Base-by-base conservation (phyloP, 495 filamentous ascomycete genomes). In the Parathielavia appendiculata region DNA sequence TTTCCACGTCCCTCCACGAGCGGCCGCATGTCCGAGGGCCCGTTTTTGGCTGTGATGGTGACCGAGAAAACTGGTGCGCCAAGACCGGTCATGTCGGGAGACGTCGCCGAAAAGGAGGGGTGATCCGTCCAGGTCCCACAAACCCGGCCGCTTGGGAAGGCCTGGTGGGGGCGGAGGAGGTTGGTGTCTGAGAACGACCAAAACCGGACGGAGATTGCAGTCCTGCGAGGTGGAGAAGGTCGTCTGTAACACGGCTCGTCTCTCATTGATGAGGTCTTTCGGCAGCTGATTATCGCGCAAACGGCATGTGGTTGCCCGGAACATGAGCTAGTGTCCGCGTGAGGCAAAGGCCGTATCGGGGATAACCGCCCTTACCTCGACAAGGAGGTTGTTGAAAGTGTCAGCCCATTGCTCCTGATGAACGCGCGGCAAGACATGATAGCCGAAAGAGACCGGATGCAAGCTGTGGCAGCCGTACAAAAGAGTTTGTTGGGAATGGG, bases 141-240 rank as follows among this genome's bases (percentile, higher is more conserved):
- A 61, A 57, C 41, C 60, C 60, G 60, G 60, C 60, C 51, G 60
- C 40, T 50, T 61, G 59, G 59, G 38, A 51, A 56, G 26, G 48
- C 52, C 52, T 40, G 46, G 17, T 23, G 51, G 26, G 26, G 26
- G 3, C 6, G 3, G 26, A 41, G 26, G 14, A 30, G 35, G 30
- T 16, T 11, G 32, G 17, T 9, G 38, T 2, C 20, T 41, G 14
- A 41, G 3, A 13, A 39, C 12, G 4, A 38, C 2, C 4, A 30
- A 6, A 30, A 30, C 26, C 26, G 26, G 48, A n/a, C 19, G 34
- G 45, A 56, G 54, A 32, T 26, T 39, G 32, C 35, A 38, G 47
- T 44, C 43, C n/a, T 26, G 3, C 14, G 54, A 39, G 35, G 56
- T 19, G 46, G 45, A 40, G 56, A 19, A 51, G 56, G 13, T 43